A percentile compares a stretch with the other conserved stretches of the same genome.
phyloP scores from a whole-genome alignment of 2,329 filamentous ascomycete genomes.

The Epichloe hybrida region DNA sequence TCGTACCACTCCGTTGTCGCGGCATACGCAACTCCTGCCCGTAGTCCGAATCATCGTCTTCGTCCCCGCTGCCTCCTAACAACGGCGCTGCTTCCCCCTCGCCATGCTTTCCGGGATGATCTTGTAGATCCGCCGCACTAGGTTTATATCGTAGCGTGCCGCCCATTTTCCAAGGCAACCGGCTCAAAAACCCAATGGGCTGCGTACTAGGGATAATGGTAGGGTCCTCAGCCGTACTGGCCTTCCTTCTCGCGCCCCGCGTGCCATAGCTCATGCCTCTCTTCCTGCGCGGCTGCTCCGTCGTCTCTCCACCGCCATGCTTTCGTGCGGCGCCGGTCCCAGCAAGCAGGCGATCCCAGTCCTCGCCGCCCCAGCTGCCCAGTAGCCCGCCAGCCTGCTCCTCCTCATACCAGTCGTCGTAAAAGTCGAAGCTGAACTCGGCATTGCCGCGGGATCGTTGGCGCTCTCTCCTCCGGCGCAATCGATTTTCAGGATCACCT shows the following conservation, averaged over 20 bases:
- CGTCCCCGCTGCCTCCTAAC: conserved; percentile 27
- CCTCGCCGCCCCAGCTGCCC: conserved; percentile 64
- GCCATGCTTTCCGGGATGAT: conserved; percentile 53
- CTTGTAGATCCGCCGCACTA: conserved; percentile 78
- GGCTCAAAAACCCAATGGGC: conserved; percentile 70
- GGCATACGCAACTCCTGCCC: conserved; percentile 15
- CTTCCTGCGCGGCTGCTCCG: conserved; percentile 56
- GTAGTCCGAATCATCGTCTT: conserved; percentile 16
- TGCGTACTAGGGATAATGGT: conserved; percentile 84
- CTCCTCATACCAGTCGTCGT: conserved; percentile 84
- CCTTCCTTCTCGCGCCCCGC: conserved; percentile 36
- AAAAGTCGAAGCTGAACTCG: conserved; percentile 89
- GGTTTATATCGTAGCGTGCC: conserved; percentile 77
- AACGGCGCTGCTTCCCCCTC: conserved; percentile 56
- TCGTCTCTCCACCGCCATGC: conserved; percentile 20
- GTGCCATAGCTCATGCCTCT: conserved; percentile 85
- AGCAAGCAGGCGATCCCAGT: conserved; percentile 71
- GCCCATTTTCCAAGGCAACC: conserved; percentile 74
- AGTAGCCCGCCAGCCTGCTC: conserved; percentile 43
- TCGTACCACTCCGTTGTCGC: conserved; percentile 59
- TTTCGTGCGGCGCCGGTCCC: conserved; percentile 42
- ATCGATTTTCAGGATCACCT: conserved; percentile 60
- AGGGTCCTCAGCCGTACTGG: conserved; percentile 51
- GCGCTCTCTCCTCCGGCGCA: conserved; percentile 53
- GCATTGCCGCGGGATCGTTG: conserved; percentile 46